Base-by-base conservation (phyloP, 2,329 filamentous ascomycete genomes). In the Colletotrichum sp. region DNA sequence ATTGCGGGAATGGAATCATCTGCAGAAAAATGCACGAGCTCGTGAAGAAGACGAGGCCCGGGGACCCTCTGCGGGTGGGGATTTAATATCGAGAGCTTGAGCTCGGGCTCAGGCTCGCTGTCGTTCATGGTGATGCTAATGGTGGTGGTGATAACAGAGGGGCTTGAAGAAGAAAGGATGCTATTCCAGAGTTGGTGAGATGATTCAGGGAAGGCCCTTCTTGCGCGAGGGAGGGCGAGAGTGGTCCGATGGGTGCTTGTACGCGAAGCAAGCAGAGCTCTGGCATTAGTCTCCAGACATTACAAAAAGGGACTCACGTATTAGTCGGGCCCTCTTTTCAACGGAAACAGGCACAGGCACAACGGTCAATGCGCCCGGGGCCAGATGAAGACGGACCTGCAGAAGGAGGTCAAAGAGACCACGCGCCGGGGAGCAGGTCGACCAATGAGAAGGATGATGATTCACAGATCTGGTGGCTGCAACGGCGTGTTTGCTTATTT, bases 21-120 rank as follows among this genome's bases (percentile, higher is more conserved):
- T 44, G 80, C 75, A 24, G 85, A 79, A 72, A 80, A 80, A 30
- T 87, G 84, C 65, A 97, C 90, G 9, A 98, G 88, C 12, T 94
- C 84, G 82, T 91, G 89, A 49, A 91, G 82, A 62, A 90, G 82
- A 13, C 75, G 72, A 26, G 89, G 88, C 2, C 89, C 89, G 2
- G 84, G 79, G 7, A 89, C 79, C 71, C 80, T 83, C 16, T 73
- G 75, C 13, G 89, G 85, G 30, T 81, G 80, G 12, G 87, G 82
- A 79, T 91, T 91, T 77, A 89, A 80, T 63, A 90, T 84, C 12
- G 89, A 90, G 36, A 88, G 80, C 39, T 60, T 39, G 13, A 60
- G 59, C 70, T 69, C 71, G 6, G 44, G 44, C 64, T 60, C 32
- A 64, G 24, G 49, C 15, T 36, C 28, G 39, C 60, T 24, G 26